Base-by-base conservation (phyloP, 2,329 filamentous ascomycete genomes). In the Epichloe elymi region DNA sequence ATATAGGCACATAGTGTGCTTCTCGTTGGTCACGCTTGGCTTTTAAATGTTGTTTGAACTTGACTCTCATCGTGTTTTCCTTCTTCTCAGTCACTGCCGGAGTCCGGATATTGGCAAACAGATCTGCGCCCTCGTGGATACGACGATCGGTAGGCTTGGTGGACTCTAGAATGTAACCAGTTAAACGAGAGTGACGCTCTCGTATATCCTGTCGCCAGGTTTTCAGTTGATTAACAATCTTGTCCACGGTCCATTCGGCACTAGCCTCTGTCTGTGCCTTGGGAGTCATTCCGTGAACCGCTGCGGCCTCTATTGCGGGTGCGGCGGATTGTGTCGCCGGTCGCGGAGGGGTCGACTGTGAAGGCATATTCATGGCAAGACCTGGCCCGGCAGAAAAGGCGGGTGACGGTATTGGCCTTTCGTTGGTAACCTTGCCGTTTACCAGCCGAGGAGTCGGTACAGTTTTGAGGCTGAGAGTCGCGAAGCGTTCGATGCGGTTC, bases 11-110 rank as follows among this genome's bases (percentile, higher is more conserved):
- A 53, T 71, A 70, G 23, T 68, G 64, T 49, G 65, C 60, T 51
- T 72, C 69, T 51, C 67, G 66, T 50, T 69, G 69, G 50, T 74
- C 72, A 56, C 68, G 69, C 56, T 72, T 74, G 36, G 64, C 63
- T 52, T 68, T 70, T 23, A 61, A 61, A 58, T 68, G 71, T 58
- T 74, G 74, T 69, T 79, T 80, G 51, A 72, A 69, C 56, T 72
- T 76, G 40, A 78, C 67, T 55, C 67, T 71, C 63, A 79, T 72
- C 3, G 67, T 69, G 19, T 67, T 65, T 5, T 60, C 63, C 46
- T 63, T 64, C 17, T 63, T 57, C n/a, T 68, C 65, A 3, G 66
- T 60, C 0, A 63, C 61, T 1, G 69, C 62, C 3, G 64, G 59
- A 19, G 61, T 61, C 15, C 63, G 67, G 54, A 79, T 61, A 42